Evolutionary conservation across 2,329 filamentous ascomycete species (phyloP).

Genomic region (Penicillium sp.): DNA sequence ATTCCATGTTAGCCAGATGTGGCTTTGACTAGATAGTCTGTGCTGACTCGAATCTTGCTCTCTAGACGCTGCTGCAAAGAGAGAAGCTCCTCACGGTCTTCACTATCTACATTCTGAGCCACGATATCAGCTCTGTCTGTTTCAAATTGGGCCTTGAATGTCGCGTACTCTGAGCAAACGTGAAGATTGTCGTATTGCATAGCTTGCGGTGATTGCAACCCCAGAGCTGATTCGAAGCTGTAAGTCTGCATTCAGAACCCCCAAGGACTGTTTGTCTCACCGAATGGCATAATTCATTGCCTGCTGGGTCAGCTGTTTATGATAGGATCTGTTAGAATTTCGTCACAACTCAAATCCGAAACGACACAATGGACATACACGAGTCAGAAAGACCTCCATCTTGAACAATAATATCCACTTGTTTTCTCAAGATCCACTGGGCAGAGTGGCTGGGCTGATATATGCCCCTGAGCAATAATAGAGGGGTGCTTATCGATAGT

Average conservation of each 20-base stretch:
- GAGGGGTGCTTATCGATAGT: conserved; percentile 21
- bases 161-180: conserved; percentile 61
- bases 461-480: conserved; percentile 6
- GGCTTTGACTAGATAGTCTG: conserved; percentile 1
- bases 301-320: conserved; percentile 60
- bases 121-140: conserved; percentile 8
- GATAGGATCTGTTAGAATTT: conserved; percentile 10
- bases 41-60: conserved; percentile 71
- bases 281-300: conserved; percentile 89
- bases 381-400: conserved; percentile 67
- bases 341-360: neutral
- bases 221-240: conserved; percentile 53
- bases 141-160: neutral
- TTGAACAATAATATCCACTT: conserved; percentile 21
- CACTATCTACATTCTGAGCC: conserved; percentile 61
- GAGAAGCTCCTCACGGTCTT: conserved; percentile 65
- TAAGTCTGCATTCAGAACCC: conserved; percentile 9
- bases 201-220: conserved; percentile 76
- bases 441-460: neutral
- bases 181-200: conserved; percentile 76
- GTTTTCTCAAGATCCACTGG: neutral
- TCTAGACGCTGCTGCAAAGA: conserved; percentile 68
- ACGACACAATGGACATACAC: conserved; percentile 41
- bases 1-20: conserved; percentile 4
- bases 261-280: conserved; percentile 26